Evolutionary conservation across 345 rosid genomes (phyloP), one percentile per base, ranked within the genome.

Genomic region (Abelmoschus esculentus): DNA sequence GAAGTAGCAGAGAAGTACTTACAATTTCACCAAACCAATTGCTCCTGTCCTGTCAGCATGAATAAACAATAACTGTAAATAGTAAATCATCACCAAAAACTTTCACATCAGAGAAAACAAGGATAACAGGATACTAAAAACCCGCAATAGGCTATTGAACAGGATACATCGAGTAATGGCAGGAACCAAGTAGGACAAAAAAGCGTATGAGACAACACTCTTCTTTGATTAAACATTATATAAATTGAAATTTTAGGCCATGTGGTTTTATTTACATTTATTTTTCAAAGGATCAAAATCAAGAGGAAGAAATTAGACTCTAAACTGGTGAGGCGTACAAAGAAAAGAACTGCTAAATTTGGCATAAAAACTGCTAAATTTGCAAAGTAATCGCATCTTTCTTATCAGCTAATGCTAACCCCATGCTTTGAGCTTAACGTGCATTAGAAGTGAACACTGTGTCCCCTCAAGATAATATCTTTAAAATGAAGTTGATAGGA

Each of bases 21-120:
- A 91, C 97, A 65, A 71, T 89, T 76, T 71, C 80, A 53, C 70
- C 81, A 70, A 87, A 91, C 98, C 98, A 93, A 78, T 60, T 89
- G 83, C 77, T 84, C 46, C 83, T 88, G 36, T 82, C 91, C 98
- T 93, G 96, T 42, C 67, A 81, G 65, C 61, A 80, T 66, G 42
- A 42, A 69, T 38, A 57, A 78, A 77, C 69, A 82, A 55, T 28
- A 73, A 67, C 34, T 53, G 58, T 78, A 61, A 79, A 72, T 49
- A 32, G 12, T 14, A 49, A 47, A 55, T 58, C 34, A 46, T 28
- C 56, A 47, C 26, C 13, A 46, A 55, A 7, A 69, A 44, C 1
- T 54, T 70, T 47, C 56, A 46, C 46, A 29, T 66, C 31, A 71
- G 18, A n/a, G 60, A 58, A 34, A 68, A 50, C 38, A 65, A 74